These are phyloP conservation scores for Boletus rubroflammeus DNA, from an alignment of 768 basidiomycete genomes.

Conservation along the genomic window DNA sequence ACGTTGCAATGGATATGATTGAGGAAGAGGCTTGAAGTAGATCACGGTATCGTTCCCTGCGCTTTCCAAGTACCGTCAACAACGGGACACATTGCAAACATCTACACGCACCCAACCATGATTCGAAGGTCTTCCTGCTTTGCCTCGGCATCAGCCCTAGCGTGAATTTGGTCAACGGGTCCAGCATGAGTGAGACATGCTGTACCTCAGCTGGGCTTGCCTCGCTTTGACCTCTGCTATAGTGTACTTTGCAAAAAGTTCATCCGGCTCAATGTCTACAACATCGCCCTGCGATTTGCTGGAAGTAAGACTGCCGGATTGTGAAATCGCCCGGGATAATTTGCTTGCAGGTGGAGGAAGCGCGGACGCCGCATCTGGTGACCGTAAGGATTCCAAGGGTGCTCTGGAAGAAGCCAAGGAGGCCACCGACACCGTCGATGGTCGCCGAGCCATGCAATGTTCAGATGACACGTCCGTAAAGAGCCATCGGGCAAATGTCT, in stretches of 20 bases:
- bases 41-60: constrained; percentile 87
- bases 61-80: constrained; percentile 49
- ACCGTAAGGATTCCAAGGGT: constrained; percentile 8
- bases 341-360: constrained; percentile 10
- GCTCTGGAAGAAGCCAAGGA: constrained; percentile 22
- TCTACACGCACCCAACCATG: constrained; percentile 83
- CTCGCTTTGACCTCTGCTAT: constrained; percentile 65
- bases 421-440: constrained; percentile 33
- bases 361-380: constrained; percentile 1
- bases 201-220: constrained; percentile 66
- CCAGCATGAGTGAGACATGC: constrained; percentile 1
- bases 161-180: constrained; percentile 2
- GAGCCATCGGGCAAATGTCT: not conserved
- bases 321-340: constrained; percentile 6
- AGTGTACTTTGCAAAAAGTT: constrained; percentile 68
- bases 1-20: constrained; percentile 71
- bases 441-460: constrained; percentile 38
- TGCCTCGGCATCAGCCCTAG: constrained; percentile 75
- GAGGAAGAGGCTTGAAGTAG: constrained; percentile 82
- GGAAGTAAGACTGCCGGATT: constrained; percentile 7
- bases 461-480: not conserved
- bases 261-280: constrained; percentile 56
- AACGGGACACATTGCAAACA: not conserved
- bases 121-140: constrained; percentile 85
- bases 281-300: constrained; percentile 18